Evolutionary conservation across 2,329 filamentous ascomycete genomes (phyloP).

Genomic region (Incumbomyces delicatus): DNA sequence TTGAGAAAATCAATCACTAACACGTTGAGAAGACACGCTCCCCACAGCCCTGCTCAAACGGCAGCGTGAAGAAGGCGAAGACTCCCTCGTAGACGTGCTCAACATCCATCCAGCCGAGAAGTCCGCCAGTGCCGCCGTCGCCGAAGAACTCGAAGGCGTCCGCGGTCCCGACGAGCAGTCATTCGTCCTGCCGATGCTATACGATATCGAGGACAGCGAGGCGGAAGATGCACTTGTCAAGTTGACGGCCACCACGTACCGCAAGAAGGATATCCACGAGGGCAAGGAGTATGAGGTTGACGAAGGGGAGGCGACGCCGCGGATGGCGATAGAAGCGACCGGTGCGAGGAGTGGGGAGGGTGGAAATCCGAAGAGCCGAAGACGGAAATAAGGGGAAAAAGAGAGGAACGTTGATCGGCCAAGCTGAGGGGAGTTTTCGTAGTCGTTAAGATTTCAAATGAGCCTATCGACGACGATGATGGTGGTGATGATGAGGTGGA

Average conservation of each 20-base stretch:
- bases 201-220: conserved; percentile 86
- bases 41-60: conserved; percentile 34
- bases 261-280: conserved; percentile 71
- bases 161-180: conserved; percentile 40
- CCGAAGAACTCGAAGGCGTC: background rate
- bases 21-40: background rate
- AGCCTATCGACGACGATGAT: too few species aligned
- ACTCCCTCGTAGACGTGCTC: conserved; percentile 77
- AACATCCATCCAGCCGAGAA: conserved; percentile 50
- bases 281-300: conserved; percentile 56
- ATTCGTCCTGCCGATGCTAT: conserved; percentile 90
- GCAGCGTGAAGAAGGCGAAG: conserved; percentile 46
- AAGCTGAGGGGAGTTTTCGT: too few species aligned
- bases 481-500: too few species aligned
- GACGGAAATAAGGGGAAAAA: conserved; percentile 2
- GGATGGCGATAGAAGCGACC: background rate
- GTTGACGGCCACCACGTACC: conserved; percentile 68
- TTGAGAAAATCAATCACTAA: too few species aligned
- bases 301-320: conserved; percentile 34
- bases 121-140: conserved; percentile 59
- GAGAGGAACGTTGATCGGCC: too few species aligned
- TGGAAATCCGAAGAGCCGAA: conserved; percentile 3
- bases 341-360: background rate
- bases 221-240: conserved; percentile 79
- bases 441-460: too few species aligned